Percentiles rank a stretch among this genome's conserved stretches.
Evolutionary conservation across 306 rosid genomes (phyloP).

Genomic region (Corylus heterophylla): DNA sequence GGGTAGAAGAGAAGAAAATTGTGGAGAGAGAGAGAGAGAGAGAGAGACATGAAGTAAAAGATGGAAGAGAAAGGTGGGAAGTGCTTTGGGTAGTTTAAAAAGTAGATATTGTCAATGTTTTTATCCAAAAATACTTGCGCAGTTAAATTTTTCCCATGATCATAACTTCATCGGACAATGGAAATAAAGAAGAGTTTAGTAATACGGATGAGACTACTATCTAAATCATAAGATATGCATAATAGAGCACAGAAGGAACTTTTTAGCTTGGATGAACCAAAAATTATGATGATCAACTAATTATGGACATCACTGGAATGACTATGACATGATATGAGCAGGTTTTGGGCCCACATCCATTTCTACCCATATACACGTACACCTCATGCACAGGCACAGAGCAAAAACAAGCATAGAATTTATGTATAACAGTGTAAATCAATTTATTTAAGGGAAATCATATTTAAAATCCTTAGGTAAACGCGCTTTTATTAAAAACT

Average conservation of each 20-base stretch:
- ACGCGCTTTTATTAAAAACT: too few species aligned
- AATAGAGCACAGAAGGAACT: background rate
- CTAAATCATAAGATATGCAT: background rate
- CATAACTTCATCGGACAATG: background rate
- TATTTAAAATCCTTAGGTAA: too few species aligned
- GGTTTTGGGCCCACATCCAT: background rate
- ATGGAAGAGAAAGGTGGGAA: background rate
- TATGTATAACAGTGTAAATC: slow-evolving; percentile 14
- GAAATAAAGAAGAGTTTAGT: background rate
- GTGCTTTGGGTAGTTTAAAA: background rate
- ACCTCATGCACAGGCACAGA: background rate
- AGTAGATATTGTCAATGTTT: background rate
- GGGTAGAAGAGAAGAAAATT: background rate
- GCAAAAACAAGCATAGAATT: background rate
- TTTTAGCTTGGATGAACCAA: background rate
- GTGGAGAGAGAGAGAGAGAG: background rate
- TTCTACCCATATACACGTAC: background rate
- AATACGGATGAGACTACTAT: background rate
- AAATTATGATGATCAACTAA: background rate
- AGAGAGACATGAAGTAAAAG: background rate
- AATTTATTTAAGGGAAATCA: slow-evolving; percentile 5
- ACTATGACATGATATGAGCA: background rate
- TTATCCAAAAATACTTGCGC: background rate
- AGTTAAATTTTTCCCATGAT: background rate
- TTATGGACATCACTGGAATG: background rate